Evolutionary conservation across 768 basidiomycete species (phyloP), one percentile per base, ranked within the genome.

Genomic region (Boletus reticulatus): DNA sequence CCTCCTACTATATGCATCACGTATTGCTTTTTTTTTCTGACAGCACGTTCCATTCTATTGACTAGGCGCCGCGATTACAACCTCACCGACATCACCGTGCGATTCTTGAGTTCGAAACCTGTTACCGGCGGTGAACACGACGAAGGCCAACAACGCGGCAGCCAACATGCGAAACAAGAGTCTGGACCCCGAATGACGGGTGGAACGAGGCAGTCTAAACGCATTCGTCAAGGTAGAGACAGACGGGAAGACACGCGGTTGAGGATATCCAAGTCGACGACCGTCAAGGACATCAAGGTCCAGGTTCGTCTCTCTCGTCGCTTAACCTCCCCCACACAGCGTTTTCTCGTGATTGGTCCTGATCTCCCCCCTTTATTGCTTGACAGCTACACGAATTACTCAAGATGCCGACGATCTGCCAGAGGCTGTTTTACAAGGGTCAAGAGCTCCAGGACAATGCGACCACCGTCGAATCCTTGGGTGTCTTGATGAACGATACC

Each of bases 211-310:
- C 87, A 89, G 55, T 92, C 91, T 19, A 84, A 80, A 62, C 85
- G 91, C 19, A 76, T 92, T 43, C 84, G 84, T 43, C 78, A 81
- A 62, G 76, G 76, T 16, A 80, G 80, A 66, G 78, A 81, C 52
- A 67, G 74, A 27, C 80, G 76, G 9, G 80, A 80, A 62, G 72
- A 75, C 58, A 78, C 77, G 55, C 80, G 72, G 60, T 65, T 90
- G 47, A 78, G 73, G 12, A 78, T 93, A 43, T 74, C 75, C 43
- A 92, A 89, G 68, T 66, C 71, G 31, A 90, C 82, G 58, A 84
- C 87, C 0, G 79, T 94, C 48, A 91, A 87, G 67, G 89, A 92
- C 16, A 82, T 93, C 62, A 92, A 92, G 70, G 65, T 89, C 52
- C 78, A 82, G 77, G 87, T 90, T 54, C 55, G 82, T 70, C 29